phyloP scores from a whole-genome alignment of 1,284 basidiomycete species.

The Papiliotrema terrestris region DNA sequence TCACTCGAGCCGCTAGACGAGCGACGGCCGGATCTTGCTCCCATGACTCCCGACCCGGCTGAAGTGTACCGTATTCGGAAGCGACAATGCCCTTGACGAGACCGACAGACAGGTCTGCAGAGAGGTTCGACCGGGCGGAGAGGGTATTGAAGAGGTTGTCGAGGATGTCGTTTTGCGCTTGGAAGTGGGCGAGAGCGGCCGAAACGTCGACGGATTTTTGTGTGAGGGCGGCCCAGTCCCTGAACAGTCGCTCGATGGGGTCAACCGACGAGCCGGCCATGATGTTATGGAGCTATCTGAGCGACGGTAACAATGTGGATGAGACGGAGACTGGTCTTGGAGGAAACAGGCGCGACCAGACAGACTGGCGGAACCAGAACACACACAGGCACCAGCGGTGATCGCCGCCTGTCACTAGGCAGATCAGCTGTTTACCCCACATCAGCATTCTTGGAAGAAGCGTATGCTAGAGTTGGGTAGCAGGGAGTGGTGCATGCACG shows the following conservation, averaged over 20 bases:
- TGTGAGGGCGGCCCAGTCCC: constrained; percentile 32
- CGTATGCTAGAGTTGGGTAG: too few relatives aligned
- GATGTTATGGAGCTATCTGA: background rate
- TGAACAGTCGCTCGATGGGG: constrained; percentile 34
- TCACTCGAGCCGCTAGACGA: constrained; percentile 25
- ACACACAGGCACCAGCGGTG: background rate
- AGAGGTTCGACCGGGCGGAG: constrained; percentile 5
- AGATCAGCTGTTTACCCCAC: too few relatives aligned
- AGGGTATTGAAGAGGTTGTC: constrained; percentile 32
- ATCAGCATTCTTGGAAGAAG: too few relatives aligned
- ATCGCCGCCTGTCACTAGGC: background rate
- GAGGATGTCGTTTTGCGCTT: background rate
- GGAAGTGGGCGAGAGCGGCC: constrained; percentile 7
- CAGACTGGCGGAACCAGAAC: too few relatives aligned
- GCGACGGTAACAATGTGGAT: too few relatives aligned
- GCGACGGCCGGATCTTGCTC: constrained; percentile 28
- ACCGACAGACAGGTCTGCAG: background rate
- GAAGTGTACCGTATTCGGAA: constrained; percentile 29
- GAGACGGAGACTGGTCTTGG: background rate
- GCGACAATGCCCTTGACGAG: background rate
- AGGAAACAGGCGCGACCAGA: background rate
- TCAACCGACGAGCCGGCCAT: background rate
- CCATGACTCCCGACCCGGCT: constrained; percentile 41
- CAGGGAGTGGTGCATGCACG: too few relatives aligned
- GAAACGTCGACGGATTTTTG: constrained; percentile 22